A percentile compares a stretch with the other conserved stretches of the same genome.
Evolutionary conservation across 176 grass and related monocot genomes (phyloP).

Genomic region (Oryza coarctata): DNA sequence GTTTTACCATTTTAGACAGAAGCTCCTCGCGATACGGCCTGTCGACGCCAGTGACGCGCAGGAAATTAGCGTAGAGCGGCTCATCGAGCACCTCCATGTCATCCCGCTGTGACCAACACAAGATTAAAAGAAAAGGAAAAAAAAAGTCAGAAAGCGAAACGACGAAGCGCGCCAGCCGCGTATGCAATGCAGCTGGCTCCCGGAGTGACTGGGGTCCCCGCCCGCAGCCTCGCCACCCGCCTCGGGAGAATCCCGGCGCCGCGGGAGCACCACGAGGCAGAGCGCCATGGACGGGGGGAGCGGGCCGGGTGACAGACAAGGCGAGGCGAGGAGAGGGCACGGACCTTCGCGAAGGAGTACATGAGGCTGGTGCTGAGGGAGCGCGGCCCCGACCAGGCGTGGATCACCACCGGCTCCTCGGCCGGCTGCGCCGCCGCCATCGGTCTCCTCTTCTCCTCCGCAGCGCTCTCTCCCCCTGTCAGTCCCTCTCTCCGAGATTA

Average conservation of each 20-base stretch:
- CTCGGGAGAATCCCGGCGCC: too few relatives aligned
- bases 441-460: neutral
- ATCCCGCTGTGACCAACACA: constrained; percentile 61
- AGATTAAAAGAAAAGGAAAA: neutral
- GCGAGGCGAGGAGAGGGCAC: neutral
- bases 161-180: neutral
- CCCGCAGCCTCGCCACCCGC: too few relatives aligned
- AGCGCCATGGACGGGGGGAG: too few relatives aligned
- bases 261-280: neutral
- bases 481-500: neutral
- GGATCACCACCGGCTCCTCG: constrained; percentile 66
- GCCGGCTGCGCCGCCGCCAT: constrained; percentile 35
- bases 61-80: constrained; percentile 89
- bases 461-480: neutral
- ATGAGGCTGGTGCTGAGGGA: constrained; percentile 99
- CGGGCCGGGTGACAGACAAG: too few relatives aligned
- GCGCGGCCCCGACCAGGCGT: constrained; percentile 90
- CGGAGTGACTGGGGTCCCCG: too few relatives aligned
- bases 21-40: constrained; percentile 80
- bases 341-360: constrained; percentile 96
- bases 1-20: constrained; percentile 72
- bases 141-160: neutral
- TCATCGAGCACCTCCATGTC: constrained; percentile 92
- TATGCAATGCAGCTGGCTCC: neutral
- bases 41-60: constrained; percentile 57